These are phyloP conservation scores for Candida michaelii DNA, from an alignment of 805 yeast species.

Conservation along the genomic window DNA sequence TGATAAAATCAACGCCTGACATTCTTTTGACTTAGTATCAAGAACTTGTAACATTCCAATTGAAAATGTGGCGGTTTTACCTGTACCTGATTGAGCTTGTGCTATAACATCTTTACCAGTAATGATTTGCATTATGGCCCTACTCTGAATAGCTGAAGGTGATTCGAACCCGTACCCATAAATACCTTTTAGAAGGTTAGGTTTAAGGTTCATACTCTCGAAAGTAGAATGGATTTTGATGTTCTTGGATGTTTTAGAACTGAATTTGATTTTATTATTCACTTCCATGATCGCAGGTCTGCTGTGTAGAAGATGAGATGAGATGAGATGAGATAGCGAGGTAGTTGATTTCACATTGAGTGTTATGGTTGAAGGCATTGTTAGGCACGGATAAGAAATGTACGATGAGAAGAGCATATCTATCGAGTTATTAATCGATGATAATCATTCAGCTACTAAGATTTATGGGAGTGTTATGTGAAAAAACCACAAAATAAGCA, in stretches of 20 bases:
- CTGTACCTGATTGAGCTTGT: constrained; percentile 99
- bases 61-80: constrained; percentile 97
- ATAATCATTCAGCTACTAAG: too few species aligned
- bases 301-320: too few species aligned
- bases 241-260: constrained; percentile 47
- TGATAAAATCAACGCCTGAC: constrained; percentile 88
- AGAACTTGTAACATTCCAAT: constrained; percentile 89
- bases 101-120: constrained; percentile 95
- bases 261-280: constrained; percentile 19
- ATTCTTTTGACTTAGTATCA: constrained; percentile 67
- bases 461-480: too few species aligned
- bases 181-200: constrained; percentile 50
- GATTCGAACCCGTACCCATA: constrained; percentile 91
- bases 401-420: too few species aligned
- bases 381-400: too few species aligned
- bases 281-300: constrained; percentile 7
- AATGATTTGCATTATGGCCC: constrained; percentile 94
- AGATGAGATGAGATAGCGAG: constrained; percentile 11
- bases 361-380: too few species aligned
- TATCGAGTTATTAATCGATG: too few species aligned
- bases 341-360: not conserved
- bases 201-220: constrained; percentile 43
- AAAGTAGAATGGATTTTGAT: constrained; percentile 51
- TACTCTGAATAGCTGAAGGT: constrained; percentile 96
- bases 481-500: too few species aligned